Conservation (phyloP, 331 rosid species). For the Malus hybrid region DNA sequence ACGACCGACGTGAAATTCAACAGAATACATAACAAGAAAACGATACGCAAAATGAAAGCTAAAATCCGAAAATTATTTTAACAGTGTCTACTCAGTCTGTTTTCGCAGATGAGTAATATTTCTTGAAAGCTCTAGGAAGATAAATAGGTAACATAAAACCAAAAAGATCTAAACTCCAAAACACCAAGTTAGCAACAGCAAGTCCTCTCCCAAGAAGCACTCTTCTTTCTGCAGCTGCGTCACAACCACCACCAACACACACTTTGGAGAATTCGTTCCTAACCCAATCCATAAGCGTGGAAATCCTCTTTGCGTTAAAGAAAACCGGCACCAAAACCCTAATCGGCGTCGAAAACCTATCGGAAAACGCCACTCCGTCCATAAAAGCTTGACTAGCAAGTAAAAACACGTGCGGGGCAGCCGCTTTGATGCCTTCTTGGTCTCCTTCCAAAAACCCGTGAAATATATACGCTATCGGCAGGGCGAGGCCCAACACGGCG, state of each 20-base stretch:
- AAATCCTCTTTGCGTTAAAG: conserved; percentile 59
- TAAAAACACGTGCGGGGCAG: conserved; percentile 70
- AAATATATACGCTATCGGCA: conserved; percentile 59
- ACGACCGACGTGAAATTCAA: too few species aligned
- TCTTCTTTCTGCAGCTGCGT: conserved; percentile 24
- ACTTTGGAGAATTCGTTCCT: conserved; percentile 46
- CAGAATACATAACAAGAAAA: too few species aligned
- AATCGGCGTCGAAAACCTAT: conserved; percentile 48
- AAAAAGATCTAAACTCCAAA: conserved; percentile 73
- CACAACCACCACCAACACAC: conserved; percentile 20
- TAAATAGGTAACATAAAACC: conserved; percentile 75
- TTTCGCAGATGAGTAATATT: conserved; percentile 40
- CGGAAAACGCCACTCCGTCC: conserved; percentile 62
- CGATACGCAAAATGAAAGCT: too few species aligned
- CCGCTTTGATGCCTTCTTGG: conserved; percentile 67
- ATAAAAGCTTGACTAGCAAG: conserved; percentile 69
- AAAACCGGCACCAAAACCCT: conserved; percentile 65
- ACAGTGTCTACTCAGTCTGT: background rate
- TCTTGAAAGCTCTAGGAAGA: conserved; percentile 70
- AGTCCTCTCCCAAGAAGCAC: conserved; percentile 49
- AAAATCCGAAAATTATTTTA: too few species aligned
- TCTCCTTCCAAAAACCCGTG: conserved; percentile 64
- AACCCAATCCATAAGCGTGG: conserved; percentile 63
- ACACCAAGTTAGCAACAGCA: conserved; percentile 66
- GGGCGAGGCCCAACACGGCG: conserved; percentile 54